Base-by-base conservation (phyloP, 805 yeast genomes). In the Candida corydali region DNA sequence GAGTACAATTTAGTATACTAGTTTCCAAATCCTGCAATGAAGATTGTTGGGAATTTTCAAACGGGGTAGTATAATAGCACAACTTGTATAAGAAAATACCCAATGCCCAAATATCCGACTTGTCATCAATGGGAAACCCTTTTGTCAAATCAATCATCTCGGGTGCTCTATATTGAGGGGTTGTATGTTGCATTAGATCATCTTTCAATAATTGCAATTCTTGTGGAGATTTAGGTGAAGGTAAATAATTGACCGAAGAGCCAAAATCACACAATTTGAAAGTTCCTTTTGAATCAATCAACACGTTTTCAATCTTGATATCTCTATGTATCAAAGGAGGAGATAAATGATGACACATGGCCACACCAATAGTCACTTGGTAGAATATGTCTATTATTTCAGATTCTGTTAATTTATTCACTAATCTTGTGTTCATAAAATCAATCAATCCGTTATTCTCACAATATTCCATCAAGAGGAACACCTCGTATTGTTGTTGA, bases 251-350 rank as follows among this genome's bases (percentile, higher is more conserved):
- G 8, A 82, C 80, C 0, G 88, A 83, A 2, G 88, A 81, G 3
- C 95, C 95, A 62, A 85, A 85, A 61, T 85, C 95, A 60, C 91
- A 82, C 17, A 85, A 59, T 57, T 85, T 85, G 55, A 69, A 85
- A 19, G 69, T 70, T 2, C 80, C 75, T 31, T 71, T 63, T 2
- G 61, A 71, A 17, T 82, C 76, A 7, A 85, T 68, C 45, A 85
- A 63, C 5, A 85, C 88, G 52, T 85, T 85, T 58, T 85, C 95
- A 46, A 85, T 85, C 56, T 85, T 85, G 44, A 85, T 80, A 59
- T 85, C 95, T 43, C 93, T 63, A 55, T 85, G 95, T 17, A 85
- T 65, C 43, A 85, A 63, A 0, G 88, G 84, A 5, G 89, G 89
- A 26, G 51, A 55, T 23, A 85, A 55, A 26, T 83, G 78, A 57